phyloP scores from a whole-genome alignment of 2,329 filamentous ascomycete species.

The Phialocephala subalpina region DNA sequence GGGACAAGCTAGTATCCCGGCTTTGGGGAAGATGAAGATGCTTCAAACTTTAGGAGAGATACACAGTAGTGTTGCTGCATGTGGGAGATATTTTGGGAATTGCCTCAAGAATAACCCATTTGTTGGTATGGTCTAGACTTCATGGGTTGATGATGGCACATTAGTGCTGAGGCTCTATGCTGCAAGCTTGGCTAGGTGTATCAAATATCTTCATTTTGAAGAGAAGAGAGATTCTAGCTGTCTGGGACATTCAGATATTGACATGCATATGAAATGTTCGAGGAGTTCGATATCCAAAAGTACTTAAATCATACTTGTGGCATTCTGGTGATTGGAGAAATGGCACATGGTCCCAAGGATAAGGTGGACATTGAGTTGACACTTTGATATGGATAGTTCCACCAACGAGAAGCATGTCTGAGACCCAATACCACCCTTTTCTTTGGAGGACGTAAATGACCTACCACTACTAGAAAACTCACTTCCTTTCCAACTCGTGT shows the following conservation, averaged over 20 bases:
- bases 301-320: too few species aligned
- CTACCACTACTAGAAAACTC: too few species aligned
- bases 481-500: neutral
- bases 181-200: neutral
- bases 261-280: too few species aligned
- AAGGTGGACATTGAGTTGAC: neutral
- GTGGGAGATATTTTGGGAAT: neutral
- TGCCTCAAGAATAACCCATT: neutral
- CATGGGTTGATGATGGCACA: neutral
- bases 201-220: neutral
- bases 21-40: neutral
- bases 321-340: too few species aligned
- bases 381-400: conserved; percentile 6
- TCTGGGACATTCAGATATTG: too few species aligned
- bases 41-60: neutral
- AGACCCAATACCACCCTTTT: neutral
- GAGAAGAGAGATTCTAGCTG: neutral
- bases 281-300: too few species aligned
- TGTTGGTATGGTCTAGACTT: neutral
- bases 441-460: neutral
- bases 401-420: too few species aligned
- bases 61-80: neutral
- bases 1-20: neutral
- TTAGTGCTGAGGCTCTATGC: neutral
- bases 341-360: too few species aligned